Base-by-base conservation (phyloP, 495 filamentous ascomycete genomes). In the Sordaria brevicollis region DNA sequence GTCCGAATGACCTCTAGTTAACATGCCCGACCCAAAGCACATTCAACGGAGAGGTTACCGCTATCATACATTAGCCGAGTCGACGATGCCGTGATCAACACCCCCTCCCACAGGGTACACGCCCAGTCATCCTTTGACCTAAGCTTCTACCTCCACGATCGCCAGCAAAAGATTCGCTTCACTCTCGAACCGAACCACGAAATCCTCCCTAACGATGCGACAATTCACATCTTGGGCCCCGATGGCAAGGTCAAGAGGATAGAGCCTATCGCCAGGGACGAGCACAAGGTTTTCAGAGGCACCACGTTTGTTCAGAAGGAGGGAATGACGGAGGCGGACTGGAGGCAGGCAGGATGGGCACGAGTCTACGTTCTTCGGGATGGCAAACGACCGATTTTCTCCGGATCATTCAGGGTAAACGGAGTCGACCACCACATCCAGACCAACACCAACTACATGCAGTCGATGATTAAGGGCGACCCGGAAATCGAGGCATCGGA, bases 141-240 rank as follows among this genome's bases (percentile, higher is more conserved):
- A 72, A 87, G 86, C 35, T 97, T 99, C 79, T 81, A 85, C 54
- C 79, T 97, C 49, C 89, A 92, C 73, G 82, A 86, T 71, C 83
- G 86, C 49, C 79, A 83, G 69, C 88, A 93, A 74, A 86, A 86
- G 65, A 82, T 98, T 71, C 92, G 92, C 73, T 86, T 99, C 57
- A 84, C 86, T 65, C 86, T 98, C 38, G 90, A 97, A 78, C 95
- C 95, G 33, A 99, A 97, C 75, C 88, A 96, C 80, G 93, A 97
- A 79, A 91, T 98, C 67, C 83, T 97, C 31, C 84, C 88, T 31
- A 88, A 91, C 2, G 90, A 91, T 75, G 92, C 93, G 2, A 87
- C 81, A 62, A 80, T 99, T 5, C 83, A 88, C 65, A 91, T 93
- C 76, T 77, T 97, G 19, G 87, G 83, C 68, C 77, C 83, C 19